phyloP scores from a whole-genome alignment of 2,329 filamentous ascomycete genomes.

The Dactylella cylindrospora region DNA sequence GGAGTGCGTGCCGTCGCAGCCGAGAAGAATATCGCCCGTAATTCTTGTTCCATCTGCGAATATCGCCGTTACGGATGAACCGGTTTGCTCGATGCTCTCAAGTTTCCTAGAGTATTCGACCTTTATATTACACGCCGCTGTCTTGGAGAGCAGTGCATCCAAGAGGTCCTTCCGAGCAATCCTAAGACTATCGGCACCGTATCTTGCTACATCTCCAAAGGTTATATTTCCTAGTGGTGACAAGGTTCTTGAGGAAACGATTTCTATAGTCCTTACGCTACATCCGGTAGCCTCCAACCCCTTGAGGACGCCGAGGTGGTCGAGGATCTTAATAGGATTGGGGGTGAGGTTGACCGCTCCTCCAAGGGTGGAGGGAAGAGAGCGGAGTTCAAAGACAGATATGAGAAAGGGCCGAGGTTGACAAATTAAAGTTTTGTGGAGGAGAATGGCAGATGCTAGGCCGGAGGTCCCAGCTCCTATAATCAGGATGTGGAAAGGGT shows the following conservation, averaged over 20 bases:
- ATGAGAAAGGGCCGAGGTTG: conserved; percentile 53
- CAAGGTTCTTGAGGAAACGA: conserved; percentile 52
- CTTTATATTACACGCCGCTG: conserved; percentile 38
- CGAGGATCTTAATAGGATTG: conserved; percentile 55
- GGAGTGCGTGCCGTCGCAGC: conserved; percentile 51
- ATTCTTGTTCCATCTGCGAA: conserved; percentile 49
- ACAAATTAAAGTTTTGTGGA: conserved; percentile 49
- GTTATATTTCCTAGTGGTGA: conserved; percentile 53
- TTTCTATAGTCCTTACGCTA: conserved; percentile 57
- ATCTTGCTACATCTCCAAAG: conserved; percentile 56
- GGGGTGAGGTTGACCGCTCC: conserved; percentile 57
- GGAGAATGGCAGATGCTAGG: conserved; percentile 54
- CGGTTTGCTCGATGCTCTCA: conserved; percentile 15
- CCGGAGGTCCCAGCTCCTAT: conserved; percentile 23
- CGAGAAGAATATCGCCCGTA: conserved; percentile 50
- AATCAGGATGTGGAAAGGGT: conserved; percentile 18
- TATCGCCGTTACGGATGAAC: conserved; percentile 41
- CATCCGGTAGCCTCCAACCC: conserved; percentile 56
- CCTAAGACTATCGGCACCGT: conserved; percentile 56
- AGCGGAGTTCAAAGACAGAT: conserved; percentile 57
- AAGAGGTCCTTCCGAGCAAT: conserved; percentile 50
- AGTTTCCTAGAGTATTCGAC: conserved; percentile 45
- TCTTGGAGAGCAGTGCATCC: conserved; percentile 46
- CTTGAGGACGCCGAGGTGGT: conserved; percentile 52
- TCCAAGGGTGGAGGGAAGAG: conserved; percentile 55